Evolutionary conservation across 2,329 filamentous ascomycete genomes (phyloP).

Genomic region (Akanthomyces lecanii): DNA sequence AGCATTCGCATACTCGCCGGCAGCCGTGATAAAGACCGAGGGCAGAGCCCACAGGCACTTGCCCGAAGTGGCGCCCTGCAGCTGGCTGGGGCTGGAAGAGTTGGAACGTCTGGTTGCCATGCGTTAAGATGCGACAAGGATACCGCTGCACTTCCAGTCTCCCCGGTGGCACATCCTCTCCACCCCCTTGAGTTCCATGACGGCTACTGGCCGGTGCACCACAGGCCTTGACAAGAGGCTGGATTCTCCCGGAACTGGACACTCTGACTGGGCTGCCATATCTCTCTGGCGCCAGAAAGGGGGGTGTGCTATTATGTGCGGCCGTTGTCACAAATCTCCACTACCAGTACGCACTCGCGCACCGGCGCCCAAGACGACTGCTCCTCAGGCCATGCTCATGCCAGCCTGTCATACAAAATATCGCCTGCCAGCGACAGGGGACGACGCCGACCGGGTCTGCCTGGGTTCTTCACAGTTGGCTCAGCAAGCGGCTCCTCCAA

Average conservation of each 20-base stretch:
- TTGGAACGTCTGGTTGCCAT: constrained; percentile 5
- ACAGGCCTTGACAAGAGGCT: constrained; percentile 3
- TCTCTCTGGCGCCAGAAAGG: neutral
- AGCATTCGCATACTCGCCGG: neutral
- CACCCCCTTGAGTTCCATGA: constrained; percentile 5
- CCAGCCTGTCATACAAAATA: constrained; percentile 11
- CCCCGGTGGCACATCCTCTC: constrained; percentile 17
- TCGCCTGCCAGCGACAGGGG: constrained; percentile 5
- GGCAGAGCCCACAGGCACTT: constrained; percentile 5
- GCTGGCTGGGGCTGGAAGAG: neutral
- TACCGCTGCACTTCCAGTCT: constrained; percentile 13
- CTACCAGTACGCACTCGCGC: neutral
- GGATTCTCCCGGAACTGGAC: constrained; percentile 10
- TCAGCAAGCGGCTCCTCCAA: neutral
- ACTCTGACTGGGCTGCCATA: neutral
- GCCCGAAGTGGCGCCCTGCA: constrained; percentile 12
- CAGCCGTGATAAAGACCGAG: constrained; percentile 2
- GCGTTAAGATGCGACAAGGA: constrained; percentile 15
- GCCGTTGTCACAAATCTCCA: constrained; percentile 2
- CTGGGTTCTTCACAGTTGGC: neutral
- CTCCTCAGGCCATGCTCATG: constrained; percentile 13
- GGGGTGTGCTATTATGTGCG: constrained; percentile 1
- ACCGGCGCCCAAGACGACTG: neutral
- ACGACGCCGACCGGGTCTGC: neutral
- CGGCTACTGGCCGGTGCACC: constrained; percentile 1